Base-by-base conservation (phyloP, 2,329 filamentous ascomycete genomes). In the Fusarium equiseti region DNA sequence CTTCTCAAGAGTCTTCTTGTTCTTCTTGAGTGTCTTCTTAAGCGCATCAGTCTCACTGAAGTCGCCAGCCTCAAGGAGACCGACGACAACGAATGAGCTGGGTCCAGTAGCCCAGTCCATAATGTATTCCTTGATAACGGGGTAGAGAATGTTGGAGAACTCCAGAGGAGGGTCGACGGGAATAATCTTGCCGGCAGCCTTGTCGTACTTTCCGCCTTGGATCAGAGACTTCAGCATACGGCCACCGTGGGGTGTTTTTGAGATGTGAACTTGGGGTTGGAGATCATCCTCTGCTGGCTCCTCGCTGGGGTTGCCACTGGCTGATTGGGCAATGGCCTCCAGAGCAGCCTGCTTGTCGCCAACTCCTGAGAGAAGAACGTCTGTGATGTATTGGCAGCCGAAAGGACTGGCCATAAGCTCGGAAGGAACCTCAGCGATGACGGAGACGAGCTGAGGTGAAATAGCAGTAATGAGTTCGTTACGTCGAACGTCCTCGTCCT, bases 181-280 rank as follows among this genome's bases (percentile, higher is more conserved):
- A 75, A 92, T 87, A 46, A 96, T 81, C 59, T 86, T 89, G 81
- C 94, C 94, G 4, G 89, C 86, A 45, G 86, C 86, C 66, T 89
- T 89, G 80, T 98, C 94, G 78, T 92, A 99, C 62, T 90, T 90
- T 27, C 97, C 96, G 44, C 96, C 96, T 58, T 94, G 91, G 26
- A 98, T 94, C 10, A 99, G 87, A 0, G 92, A 92, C 83, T 97
- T 98, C 75, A 98, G 87, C 90, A 98, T 92, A 63, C 94, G 91
- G 18, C 93, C 94, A 43, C 90, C 92, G 73, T 86, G 86, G 1
- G 89, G 78, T 40, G 87, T 86, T 74, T 87, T 84, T 27, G 89
- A 87, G 59, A 92, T 85, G 77, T 94, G 91, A 31, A 80, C 76
- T 24, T 76, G 77, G 6, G 80, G 73, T 18, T 81, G 75, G 16